Evolutionary conservation across 2,329 filamentous ascomycete genomes (phyloP).

Genomic region (Cephalotrichum gorgonifer): DNA sequence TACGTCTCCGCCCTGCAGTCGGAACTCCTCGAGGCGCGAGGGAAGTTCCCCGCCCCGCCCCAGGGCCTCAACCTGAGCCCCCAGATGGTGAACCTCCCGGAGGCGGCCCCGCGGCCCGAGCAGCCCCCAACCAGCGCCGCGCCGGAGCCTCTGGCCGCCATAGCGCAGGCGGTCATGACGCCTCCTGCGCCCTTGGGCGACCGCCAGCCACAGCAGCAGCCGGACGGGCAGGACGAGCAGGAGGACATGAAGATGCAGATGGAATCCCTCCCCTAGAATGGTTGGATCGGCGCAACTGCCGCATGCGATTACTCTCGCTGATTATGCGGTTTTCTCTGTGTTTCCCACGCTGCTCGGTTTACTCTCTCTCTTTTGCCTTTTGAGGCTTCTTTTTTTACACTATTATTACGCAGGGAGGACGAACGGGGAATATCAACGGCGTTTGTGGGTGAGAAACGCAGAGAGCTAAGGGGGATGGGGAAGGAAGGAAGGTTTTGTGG

Average conservation of each 20-base stretch:
- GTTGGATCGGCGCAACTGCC: neutral
- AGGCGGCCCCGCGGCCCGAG: constrained; percentile 8
- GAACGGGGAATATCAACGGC: too few relatives aligned
- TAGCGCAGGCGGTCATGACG: constrained; percentile 4
- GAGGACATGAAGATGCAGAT: constrained; percentile 36
- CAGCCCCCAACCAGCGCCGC: constrained; percentile 2
- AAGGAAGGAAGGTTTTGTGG: neutral
- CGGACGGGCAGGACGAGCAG: constrained; percentile 16
- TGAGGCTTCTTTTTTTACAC: neutral
- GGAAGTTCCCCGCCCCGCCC: constrained; percentile 76
- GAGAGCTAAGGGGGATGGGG: too few relatives aligned
- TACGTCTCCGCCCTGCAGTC: constrained; percentile 89
- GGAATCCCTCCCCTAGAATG: constrained; percentile 2
- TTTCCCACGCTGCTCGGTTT: neutral
- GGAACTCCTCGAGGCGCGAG: constrained; percentile 70
- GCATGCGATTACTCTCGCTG: neutral
- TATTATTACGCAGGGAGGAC: too few relatives aligned
- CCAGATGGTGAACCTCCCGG: constrained; percentile 20
- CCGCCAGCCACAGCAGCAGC: constrained; percentile 6
- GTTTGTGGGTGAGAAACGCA: constrained; percentile 8
- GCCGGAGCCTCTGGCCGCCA: constrained; percentile 6
- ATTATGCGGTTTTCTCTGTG: constrained; percentile 6
- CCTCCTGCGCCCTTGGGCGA: constrained; percentile 4
- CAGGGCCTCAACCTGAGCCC: constrained; percentile 63
- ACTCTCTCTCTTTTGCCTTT: too few relatives aligned